A percentile compares a stretch with the other conserved stretches of the same genome.
These are phyloP conservation scores for Coemansia sp. DNA, from an alignment of 192 early-diverging fungal genomes.

Conservation along the genomic window DNA sequence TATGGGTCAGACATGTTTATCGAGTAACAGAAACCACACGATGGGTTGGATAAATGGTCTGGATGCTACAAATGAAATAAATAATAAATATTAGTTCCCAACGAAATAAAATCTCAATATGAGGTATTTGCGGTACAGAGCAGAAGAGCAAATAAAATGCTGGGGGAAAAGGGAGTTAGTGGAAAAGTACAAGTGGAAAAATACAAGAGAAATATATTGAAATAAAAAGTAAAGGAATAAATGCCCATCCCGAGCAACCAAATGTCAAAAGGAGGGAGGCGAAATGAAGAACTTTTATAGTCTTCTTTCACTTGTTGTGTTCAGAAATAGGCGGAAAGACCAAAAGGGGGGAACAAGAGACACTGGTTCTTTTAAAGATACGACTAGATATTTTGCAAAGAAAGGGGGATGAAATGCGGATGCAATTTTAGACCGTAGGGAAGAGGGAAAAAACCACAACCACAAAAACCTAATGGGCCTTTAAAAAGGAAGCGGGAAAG, in stretches of 20 bases:
- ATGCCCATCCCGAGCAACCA: background rate
- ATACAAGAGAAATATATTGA: background rate
- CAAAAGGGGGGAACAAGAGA: constrained; percentile 3
- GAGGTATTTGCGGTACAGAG: background rate
- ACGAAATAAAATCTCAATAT: constrained; percentile 1
- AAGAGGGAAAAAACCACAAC: background rate
- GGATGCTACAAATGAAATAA: background rate
- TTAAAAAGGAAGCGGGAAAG: background rate
- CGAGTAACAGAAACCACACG: constrained; percentile 2
- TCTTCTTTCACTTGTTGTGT: background rate
- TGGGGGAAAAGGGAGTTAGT: background rate
- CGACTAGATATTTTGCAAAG: constrained; percentile 5
- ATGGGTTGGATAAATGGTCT: background rate
- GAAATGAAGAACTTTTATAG: background rate
- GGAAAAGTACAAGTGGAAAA: constrained; percentile 3
- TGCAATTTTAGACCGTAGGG: constrained; percentile 1
- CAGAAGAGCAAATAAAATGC: background rate
- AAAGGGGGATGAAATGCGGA: constrained; percentile 4
- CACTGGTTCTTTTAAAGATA: constrained; percentile 1
- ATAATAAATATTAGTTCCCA: background rate
- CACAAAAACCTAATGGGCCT: background rate
- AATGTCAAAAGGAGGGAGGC: background rate
- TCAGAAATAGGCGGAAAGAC: constrained; percentile 4
- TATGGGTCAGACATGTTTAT: constrained; percentile 45
- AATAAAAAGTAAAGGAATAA: background rate